Conservation (phyloP, 202 grass and related monocot species). For the Dendrocalamus latiflorus region DNA sequence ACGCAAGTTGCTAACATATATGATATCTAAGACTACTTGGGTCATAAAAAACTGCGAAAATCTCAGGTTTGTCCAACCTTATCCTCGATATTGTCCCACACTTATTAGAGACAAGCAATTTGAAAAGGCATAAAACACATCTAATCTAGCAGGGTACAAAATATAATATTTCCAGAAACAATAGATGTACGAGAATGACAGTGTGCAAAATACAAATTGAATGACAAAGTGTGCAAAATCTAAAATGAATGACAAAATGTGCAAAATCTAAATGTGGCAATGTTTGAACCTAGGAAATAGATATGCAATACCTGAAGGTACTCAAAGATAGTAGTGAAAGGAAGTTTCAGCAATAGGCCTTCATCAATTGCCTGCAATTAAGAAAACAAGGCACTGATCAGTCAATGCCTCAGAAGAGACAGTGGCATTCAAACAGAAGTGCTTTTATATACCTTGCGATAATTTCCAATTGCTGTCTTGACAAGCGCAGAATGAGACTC, state of each 20-base stretch:
- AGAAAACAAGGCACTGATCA: background rate
- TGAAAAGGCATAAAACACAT: background rate
- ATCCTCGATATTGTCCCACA: background rate
- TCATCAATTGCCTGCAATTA: slow-evolving; percentile 64
- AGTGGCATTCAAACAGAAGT: background rate
- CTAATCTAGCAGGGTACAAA: background rate
- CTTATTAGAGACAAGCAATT: background rate
- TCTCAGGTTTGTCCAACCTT: background rate
- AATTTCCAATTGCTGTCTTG: slow-evolving; percentile 68
- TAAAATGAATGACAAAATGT: background rate
- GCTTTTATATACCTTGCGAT: slow-evolving; percentile 49
- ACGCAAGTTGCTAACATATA: background rate
- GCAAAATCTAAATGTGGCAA: background rate
- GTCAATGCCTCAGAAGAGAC: background rate
- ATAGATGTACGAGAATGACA: no score
- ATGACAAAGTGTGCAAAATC: background rate
- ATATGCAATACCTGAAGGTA: slow-evolving; percentile 74
- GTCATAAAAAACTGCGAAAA: background rate
- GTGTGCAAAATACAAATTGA: background rate
- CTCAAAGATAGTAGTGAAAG: slow-evolving; percentile 95
- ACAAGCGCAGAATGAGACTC: slow-evolving; percentile 53
- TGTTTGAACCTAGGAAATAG: background rate
- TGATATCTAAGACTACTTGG: no score
- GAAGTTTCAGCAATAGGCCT: slow-evolving; percentile 74
- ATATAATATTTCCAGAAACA: background rate